Conservation (phyloP, 305 asterid genomes). For the Nicotiana rustica region DNA sequence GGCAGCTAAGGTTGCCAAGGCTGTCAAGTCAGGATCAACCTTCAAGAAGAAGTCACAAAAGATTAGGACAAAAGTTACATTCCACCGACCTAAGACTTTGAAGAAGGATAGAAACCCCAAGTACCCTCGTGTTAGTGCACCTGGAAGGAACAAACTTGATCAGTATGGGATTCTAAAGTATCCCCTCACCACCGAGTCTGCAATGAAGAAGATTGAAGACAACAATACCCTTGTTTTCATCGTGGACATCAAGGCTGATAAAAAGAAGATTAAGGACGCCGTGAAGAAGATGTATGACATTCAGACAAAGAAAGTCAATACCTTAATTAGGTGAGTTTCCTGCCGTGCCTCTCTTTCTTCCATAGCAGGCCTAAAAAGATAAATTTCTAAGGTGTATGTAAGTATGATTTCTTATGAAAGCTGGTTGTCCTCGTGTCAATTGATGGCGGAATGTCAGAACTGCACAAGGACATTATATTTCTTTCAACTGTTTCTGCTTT, state of each 20-base stretch:
- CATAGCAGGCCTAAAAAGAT: not conserved
- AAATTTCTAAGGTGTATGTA: not conserved
- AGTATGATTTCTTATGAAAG: not conserved
- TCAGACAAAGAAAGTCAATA: constrained; percentile 63
- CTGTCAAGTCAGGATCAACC: constrained; percentile 49
- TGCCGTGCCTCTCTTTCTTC: not conserved
- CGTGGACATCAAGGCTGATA: constrained; percentile 65
- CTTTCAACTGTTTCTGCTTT: not conserved
- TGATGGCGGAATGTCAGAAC: not conserved
- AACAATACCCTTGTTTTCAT: constrained; percentile 65
- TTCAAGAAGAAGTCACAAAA: constrained; percentile 63
- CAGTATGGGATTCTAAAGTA: constrained; percentile 57
- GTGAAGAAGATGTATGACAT: constrained; percentile 66
- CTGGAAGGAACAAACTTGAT: constrained; percentile 61
- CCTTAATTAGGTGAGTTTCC: constrained; percentile 56
- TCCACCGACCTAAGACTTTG: constrained; percentile 63
- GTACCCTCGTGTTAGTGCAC: constrained; percentile 67
- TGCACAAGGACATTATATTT: not conserved
- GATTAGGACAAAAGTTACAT: constrained; percentile 63
- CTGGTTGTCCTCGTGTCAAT: not conserved
- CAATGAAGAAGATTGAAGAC: constrained; percentile 69
- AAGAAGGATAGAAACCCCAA: constrained; percentile 63
- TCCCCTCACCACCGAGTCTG: constrained; percentile 66
- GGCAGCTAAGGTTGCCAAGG: constrained; percentile 68
- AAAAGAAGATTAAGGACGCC: constrained; percentile 64